Conservation (phyloP, 176 grass and related monocot species). For the Eragrostis curvula region DNA sequence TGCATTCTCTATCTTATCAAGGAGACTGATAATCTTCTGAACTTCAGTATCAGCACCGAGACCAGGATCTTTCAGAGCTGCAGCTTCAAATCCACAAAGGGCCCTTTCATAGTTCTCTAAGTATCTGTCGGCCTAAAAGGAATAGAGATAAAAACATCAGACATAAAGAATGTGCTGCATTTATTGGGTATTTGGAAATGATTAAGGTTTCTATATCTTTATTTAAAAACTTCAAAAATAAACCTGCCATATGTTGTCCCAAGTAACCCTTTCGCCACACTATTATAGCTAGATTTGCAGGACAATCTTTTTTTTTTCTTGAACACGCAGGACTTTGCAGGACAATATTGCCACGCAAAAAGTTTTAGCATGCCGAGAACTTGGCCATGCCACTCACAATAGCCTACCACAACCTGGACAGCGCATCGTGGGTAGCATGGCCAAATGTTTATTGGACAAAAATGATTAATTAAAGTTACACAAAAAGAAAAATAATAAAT, state of each 20-base stretch:
- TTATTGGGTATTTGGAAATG: not conserved
- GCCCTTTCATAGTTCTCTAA: constrained; percentile 98
- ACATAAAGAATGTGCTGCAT: constrained; percentile 23
- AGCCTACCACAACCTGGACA: not conserved
- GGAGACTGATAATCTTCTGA: constrained; percentile 73
- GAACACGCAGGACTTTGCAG: no score
- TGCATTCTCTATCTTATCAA: constrained; percentile 85
- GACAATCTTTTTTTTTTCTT: no score
- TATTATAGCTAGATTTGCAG: not conserved
- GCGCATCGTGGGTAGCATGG: not conserved
- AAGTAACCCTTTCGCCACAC: not conserved
- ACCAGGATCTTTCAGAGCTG: constrained; percentile 81
- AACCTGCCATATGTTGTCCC: not conserved
- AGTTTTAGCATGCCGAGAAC: not conserved
- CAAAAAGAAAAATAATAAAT: not conserved
- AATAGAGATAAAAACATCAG: constrained; percentile 33
- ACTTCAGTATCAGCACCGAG: constrained; percentile 79
- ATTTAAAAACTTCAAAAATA: not conserved
- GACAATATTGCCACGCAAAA: not conserved
- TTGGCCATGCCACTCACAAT: not conserved
- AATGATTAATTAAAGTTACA: not conserved
- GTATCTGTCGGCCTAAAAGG: constrained; percentile 84
- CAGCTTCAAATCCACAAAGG: constrained; percentile 89
- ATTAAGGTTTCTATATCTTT: not conserved
- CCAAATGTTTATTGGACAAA: not conserved